These are phyloP conservation scores for Botrytis fabae DNA, from an alignment of 2,329 filamentous ascomycete genomes.

Conservation along the genomic window DNA sequence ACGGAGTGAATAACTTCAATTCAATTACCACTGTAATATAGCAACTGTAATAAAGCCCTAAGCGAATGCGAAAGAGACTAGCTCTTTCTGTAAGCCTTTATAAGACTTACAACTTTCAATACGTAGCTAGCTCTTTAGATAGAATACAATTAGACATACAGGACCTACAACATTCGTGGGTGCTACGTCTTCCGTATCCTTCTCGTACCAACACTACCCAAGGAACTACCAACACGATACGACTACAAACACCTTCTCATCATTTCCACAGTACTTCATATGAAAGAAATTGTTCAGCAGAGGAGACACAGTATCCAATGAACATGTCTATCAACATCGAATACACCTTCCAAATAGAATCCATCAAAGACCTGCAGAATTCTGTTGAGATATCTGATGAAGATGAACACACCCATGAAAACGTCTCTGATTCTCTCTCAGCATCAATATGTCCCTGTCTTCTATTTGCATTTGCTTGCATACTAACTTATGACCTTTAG, in stretches of 20 bases:
- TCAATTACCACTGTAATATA: too few species aligned
- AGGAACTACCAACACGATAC: rapidly evolving
- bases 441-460: neutral
- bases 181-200: too few species aligned
- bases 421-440: neutral
- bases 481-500: neutral
- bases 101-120: too few species aligned
- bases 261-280: rapidly evolving
- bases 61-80: too few species aligned
- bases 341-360: neutral
- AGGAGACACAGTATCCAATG: neutral
- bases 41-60: too few species aligned
- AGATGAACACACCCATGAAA: rapidly evolving
- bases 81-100: too few species aligned
- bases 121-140: too few species aligned
- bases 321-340: neutral
- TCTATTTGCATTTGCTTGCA: neutral
- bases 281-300: rapidly evolving
- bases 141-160: too few species aligned
- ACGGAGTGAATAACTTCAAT: too few species aligned
- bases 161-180: too few species aligned
- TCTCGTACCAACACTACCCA: too few species aligned
- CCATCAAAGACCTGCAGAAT: neutral
- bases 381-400: neutral
- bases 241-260: neutral